Evolutionary conservation across 2,329 filamentous ascomycete species (phyloP), one percentile per base, ranked within the genome.

Genomic region (Fusarium agapanthi): DNA sequence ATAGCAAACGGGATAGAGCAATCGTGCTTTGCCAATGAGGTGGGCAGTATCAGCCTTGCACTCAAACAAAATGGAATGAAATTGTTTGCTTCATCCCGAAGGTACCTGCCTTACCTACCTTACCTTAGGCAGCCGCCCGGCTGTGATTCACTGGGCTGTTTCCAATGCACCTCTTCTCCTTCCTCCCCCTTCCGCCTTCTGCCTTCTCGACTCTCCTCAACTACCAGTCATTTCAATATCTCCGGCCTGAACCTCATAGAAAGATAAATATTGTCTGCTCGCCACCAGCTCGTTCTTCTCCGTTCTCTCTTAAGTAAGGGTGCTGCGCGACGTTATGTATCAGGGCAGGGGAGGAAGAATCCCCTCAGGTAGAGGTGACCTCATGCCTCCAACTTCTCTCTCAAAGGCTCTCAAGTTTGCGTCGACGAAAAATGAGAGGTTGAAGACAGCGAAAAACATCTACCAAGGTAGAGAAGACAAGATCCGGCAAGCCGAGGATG

Each of bases 361-460:
- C 34, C 43, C 41, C 18, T 26, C 51, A 18, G 28, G n/a, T 24
- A 68, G 37, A 37, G 58, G 51, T 24, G 55, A 44, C 15, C 40
- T 28, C 18, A 28, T 38, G 18, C 35, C 28, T 11, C 48, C 16
- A 12, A 13, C 55, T 8, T 22, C 30, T 32, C 40, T 37, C 26
- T 44, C 57, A 16, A 65, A 44, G 45, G 15, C 26, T 1, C 5
- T 32, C 28, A 72, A 60, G 18, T 58, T 67, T 37, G 61, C 62
- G 20, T 53, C n/a, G 4, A 58, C 47, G 20, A 66, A 63, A 41
- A 41, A 47, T 11, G 69, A 60, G 14, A 48, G 45, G 45, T 68
- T 66, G 67, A 57, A 24, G 37, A 75, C 74, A 6, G 73, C 73
- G 6, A 79, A 78, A 24, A 71, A 68, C 3, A 78, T 79, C 45